phyloP scores from a whole-genome alignment of 306 rosid species.

The Delonix regia region DNA sequence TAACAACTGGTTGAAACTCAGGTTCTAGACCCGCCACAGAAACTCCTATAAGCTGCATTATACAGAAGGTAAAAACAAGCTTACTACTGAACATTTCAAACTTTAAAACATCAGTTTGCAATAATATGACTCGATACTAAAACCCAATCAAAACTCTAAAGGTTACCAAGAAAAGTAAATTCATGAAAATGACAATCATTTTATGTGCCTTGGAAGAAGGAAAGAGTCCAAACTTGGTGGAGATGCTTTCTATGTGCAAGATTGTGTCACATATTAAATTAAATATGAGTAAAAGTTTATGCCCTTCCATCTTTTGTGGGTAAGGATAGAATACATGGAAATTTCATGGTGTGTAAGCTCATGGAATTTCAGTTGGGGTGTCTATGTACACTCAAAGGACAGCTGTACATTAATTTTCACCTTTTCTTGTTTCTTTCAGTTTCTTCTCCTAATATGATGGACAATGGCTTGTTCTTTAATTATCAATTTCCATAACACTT shows the following conservation, averaged over 20 bases:
- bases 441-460: too few relatives aligned
- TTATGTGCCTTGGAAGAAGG: not conserved
- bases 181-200: not conserved
- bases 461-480: too few relatives aligned
- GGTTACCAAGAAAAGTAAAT: not conserved
- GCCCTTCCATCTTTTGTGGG: not conserved
- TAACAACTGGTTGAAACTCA: conserved; percentile 91
- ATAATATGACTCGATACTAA: not conserved
- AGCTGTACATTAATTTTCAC: too few relatives aligned
- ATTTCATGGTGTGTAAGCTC: not conserved
- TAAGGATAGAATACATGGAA: not conserved
- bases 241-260: conserved; percentile 7
- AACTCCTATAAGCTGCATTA: conserved; percentile 83
- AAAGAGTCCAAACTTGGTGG: too few relatives aligned
- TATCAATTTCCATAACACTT: too few relatives aligned
- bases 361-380: not conserved
- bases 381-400: too few relatives aligned
- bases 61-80: conserved; percentile 26
- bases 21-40: conserved; percentile 86
- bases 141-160: not conserved
- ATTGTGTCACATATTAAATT: not conserved
- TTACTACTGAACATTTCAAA: conserved; percentile 13
- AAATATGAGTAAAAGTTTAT: not conserved
- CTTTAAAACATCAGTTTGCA: conserved; percentile 9
- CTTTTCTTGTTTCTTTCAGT: too few relatives aligned